These are phyloP conservation scores for Pseudogymnoascus sp. DNA, from an alignment of 2,329 filamentous ascomycete species.

Conservation along the genomic window DNA sequence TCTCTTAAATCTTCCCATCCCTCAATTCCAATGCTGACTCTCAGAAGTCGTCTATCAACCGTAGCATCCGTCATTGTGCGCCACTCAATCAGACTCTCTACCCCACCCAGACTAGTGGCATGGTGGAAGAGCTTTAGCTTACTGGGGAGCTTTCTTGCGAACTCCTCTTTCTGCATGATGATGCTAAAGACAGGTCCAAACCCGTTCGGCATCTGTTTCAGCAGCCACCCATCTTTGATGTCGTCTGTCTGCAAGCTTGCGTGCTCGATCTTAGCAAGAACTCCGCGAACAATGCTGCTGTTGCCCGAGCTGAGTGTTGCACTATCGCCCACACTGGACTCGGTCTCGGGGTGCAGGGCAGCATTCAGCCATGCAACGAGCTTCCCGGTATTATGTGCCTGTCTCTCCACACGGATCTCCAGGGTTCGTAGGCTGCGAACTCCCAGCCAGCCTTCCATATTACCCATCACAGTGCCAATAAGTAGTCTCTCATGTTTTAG, in stretches of 20 bases:
- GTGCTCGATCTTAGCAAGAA: slow-evolving; percentile 60
- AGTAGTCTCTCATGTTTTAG: slow-evolving; percentile 64
- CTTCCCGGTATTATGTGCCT: slow-evolving; percentile 60
- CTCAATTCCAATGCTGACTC: slow-evolving; percentile 83
- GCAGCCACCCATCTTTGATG: slow-evolving; percentile 59
- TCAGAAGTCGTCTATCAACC: slow-evolving; percentile 64
- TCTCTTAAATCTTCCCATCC: slow-evolving; percentile 72
- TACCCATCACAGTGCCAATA: slow-evolving; percentile 79
- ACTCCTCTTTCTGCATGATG: slow-evolving; percentile 48
- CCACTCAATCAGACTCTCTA: slow-evolving; percentile 97
- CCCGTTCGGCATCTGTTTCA: slow-evolving; percentile 82
- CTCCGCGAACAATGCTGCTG: slow-evolving; percentile 38
- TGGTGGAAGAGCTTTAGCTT: slow-evolving; percentile 82
- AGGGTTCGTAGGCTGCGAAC: slow-evolving; percentile 79
- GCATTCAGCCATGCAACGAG: slow-evolving; percentile 63
- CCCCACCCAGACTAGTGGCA: slow-evolving; percentile 85
- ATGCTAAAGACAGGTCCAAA: slow-evolving; percentile 85
- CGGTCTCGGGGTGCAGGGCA: slow-evolving; percentile 20
- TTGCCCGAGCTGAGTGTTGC: slow-evolving; percentile 25
- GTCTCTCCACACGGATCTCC: slow-evolving; percentile 70
- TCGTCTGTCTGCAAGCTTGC: slow-evolving; percentile 68
- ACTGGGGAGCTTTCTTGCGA: slow-evolving; percentile 65
- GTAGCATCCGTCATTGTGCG: slow-evolving; percentile 72
- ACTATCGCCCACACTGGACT: slow-evolving; percentile 2
- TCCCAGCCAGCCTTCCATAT: slow-evolving; percentile 85